A percentile compares a stretch with the other conserved stretches of the same genome.
These are phyloP conservation scores for Cryphonectria parasitica DNA, from an alignment of 2,329 filamentous ascomycete species.

Conservation along the genomic window DNA sequence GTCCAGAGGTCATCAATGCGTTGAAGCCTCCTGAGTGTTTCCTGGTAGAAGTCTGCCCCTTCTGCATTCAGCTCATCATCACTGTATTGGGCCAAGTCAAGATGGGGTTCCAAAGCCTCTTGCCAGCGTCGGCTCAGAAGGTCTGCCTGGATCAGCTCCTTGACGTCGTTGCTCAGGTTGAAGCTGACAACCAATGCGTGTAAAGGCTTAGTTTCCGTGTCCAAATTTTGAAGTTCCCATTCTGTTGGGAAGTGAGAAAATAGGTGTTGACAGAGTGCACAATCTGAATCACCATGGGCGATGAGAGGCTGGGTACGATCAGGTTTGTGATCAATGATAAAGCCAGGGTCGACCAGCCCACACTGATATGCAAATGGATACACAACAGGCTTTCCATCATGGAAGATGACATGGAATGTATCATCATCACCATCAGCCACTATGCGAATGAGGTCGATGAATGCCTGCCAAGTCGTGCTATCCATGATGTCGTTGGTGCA, in stretches of 20 bases:
- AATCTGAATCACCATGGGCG: neutral
- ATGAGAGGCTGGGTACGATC: neutral
- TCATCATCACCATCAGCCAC: neutral
- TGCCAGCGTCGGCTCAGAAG: neutral
- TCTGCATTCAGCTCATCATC: neutral
- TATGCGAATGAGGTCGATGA: neutral
- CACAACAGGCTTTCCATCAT: neutral
- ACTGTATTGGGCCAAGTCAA: neutral
- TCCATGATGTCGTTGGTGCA: neutral
- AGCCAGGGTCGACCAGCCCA: neutral
- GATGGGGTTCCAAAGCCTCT: neutral
- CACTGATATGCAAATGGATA: constrained; percentile 4
- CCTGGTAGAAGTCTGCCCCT: neutral
- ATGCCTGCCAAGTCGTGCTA: neutral
- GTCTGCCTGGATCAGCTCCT: neutral
- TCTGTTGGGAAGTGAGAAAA: neutral
- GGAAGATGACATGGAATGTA: neutral
- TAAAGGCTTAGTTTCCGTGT: neutral
- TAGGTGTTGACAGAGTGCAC: neutral
- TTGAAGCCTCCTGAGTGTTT: neutral
- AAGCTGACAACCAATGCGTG: neutral
- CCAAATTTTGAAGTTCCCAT: neutral
- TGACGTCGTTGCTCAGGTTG: neutral
- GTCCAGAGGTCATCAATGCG: neutral
- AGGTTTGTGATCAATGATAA: neutral